Percentiles rank a stretch among this genome's conserved stretches.
These are phyloP conservation scores for Ustanciosporium gigantosporum DNA, from an alignment of 1,284 basidiomycete species.

Conservation along the genomic window DNA sequence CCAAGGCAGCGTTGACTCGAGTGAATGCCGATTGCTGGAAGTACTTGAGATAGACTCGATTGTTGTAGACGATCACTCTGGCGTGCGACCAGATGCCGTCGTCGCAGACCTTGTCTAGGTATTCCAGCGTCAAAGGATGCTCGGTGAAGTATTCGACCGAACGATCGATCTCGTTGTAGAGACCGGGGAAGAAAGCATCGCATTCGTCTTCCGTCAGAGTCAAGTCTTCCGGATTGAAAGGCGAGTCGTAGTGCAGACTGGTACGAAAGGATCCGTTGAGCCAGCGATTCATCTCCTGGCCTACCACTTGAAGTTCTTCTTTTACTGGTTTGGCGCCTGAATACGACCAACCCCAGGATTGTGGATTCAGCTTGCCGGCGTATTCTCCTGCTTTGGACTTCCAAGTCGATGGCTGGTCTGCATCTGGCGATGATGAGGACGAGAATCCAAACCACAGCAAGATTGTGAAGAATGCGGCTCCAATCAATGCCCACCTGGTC, in stretches of 20 bases:
- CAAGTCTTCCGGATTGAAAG: conserved; percentile 54
- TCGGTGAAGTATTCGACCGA: conserved; percentile 42
- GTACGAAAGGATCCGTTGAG: conserved; percentile 29
- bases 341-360: conserved; percentile 4
- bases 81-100: conserved; percentile 53
- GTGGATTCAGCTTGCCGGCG: conserved; percentile 9
- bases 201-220: conserved; percentile 54
- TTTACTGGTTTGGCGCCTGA: background rate
- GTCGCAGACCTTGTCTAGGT: conserved; percentile 51
- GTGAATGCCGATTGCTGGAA: conserved; percentile 47
- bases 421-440: conserved; percentile 16
- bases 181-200: conserved; percentile 52
- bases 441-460: conserved; percentile 28
- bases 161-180: conserved; percentile 53
- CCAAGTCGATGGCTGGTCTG: background rate
- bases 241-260: conserved; percentile 37
- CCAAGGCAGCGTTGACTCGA: conserved; percentile 42
- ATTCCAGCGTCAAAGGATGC: conserved; percentile 28
- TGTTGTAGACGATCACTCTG: conserved; percentile 54
- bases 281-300: conserved; percentile 33
- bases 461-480: conserved; percentile 7
- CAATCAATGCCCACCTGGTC: conserved; percentile 37
- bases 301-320: conserved; percentile 11
- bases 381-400: conserved; percentile 38
- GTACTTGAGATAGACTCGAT: conserved; percentile 50